Conservation (phyloP, 805 yeast genomes). For the Sungouiozyma intestinalis region DNA sequence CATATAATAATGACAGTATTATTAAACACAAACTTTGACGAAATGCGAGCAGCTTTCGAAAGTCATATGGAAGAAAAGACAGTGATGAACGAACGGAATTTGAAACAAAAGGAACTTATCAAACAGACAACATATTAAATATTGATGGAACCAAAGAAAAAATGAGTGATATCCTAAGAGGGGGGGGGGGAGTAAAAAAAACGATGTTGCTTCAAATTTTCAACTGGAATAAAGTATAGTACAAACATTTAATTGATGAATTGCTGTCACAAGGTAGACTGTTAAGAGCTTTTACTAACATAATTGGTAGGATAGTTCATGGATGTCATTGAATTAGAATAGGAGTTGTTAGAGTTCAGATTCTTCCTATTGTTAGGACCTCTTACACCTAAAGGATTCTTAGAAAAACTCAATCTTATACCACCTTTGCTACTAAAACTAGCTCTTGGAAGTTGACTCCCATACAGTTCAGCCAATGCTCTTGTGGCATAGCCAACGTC, state of each 20-base stretch:
- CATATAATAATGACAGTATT: neutral
- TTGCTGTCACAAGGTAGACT: neutral
- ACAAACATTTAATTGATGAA: neutral
- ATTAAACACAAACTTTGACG: neutral
- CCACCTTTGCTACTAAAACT: constrained; percentile 61
- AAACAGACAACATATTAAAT: no score
- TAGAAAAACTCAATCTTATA: constrained; percentile 79
- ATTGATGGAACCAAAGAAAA: neutral
- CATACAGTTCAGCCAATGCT: constrained; percentile 85
- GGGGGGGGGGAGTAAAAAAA: no score
- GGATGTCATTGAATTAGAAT: neutral
- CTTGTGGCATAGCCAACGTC: constrained; percentile 84
- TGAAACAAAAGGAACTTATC: no score
- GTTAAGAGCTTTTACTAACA: neutral
- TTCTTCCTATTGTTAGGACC: constrained; percentile 43
- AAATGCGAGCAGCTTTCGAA: neutral
- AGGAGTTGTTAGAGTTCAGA: constrained; percentile 7
- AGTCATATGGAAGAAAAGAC: neutral
- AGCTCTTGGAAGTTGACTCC: constrained; percentile 72
- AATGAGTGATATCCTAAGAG: no score
- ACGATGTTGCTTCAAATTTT: neutral
- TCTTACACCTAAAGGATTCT: constrained; percentile 94
- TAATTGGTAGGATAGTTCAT: neutral
- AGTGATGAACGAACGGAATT: neutral
- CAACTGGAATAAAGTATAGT: neutral